These are phyloP conservation scores for Nicotiana rustica DNA, from an alignment of 305 asterid genomes.

Conservation along the genomic window DNA sequence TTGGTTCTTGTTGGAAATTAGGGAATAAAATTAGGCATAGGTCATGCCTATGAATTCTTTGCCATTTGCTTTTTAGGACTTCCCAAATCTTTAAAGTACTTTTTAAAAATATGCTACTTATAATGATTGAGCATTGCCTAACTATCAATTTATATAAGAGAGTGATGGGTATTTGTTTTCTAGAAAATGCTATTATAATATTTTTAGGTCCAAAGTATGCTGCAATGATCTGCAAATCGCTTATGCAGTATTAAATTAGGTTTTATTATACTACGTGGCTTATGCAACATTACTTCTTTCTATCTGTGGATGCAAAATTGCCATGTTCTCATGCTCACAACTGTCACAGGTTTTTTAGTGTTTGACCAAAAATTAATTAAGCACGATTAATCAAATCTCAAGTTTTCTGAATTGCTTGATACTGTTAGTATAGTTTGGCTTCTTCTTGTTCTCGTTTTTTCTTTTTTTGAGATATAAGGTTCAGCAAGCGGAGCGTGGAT, in stretches of 20 bases:
- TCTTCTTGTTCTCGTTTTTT: background rate
- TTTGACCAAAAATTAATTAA: slow-evolving; percentile 27
- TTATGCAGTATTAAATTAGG: slow-evolving; percentile 25
- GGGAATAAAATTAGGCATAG: slow-evolving; percentile 50
- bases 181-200: slow-evolving; percentile 14
- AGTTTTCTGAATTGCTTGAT: background rate
- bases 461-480: background rate
- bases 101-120: slow-evolving; percentile 26
- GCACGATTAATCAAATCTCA: background rate
- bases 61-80: slow-evolving; percentile 48
- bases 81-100: slow-evolving; percentile 43
- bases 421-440: background rate
- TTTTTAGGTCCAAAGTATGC: background rate
- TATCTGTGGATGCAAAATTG: slow-evolving; percentile 38
- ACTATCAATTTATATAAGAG: slow-evolving; percentile 40
- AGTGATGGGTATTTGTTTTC: background rate
- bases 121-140: slow-evolving; percentile 55
- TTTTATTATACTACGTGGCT: slow-evolving; percentile 38
- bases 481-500: too few relatives aligned
- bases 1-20: slow-evolving; percentile 40
- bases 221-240: background rate
- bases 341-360: background rate
- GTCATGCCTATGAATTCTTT: slow-evolving; percentile 46
- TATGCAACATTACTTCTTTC: background rate
- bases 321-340: slow-evolving; percentile 38